Evolutionary conservation across 768 basidiomycete species (phyloP).

Genomic region (Mycena maculata): DNA sequence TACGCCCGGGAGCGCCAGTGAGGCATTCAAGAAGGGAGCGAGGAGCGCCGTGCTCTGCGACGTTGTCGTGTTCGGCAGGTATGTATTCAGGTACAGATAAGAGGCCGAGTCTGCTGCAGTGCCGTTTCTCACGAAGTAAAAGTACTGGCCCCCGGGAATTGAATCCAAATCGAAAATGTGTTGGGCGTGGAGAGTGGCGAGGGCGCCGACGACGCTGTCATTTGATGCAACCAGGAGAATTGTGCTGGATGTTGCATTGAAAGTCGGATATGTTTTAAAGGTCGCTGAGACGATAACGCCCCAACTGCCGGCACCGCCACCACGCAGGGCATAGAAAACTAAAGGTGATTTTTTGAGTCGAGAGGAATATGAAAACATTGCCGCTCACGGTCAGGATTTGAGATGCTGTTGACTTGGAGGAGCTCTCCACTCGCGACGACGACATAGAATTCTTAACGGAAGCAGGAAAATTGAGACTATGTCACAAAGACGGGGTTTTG

Average conservation of each 20-base stretch:
- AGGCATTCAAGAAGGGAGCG: conserved; percentile 37
- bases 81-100: conserved; percentile 38
- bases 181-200: conserved; percentile 44
- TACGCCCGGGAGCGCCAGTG: conserved; percentile 31
- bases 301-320: conserved; percentile 49
- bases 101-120: conserved; percentile 17
- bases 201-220: conserved; percentile 34
- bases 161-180: conserved; percentile 51
- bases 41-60: conserved; percentile 30
- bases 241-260: conserved; percentile 42
- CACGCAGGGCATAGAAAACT: conserved; percentile 42
- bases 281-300: conserved; percentile 52
- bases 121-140: conserved; percentile 30
- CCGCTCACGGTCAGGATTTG: conserved; percentile 38
- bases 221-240: conserved; percentile 33
- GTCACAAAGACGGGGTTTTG: too few relatives aligned
- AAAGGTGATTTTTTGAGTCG: neutral
- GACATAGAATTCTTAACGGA: conserved; percentile 38
- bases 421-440: conserved; percentile 44
- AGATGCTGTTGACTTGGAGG: conserved; percentile 38
- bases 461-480: too few relatives aligned
- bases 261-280: conserved; percentile 47
- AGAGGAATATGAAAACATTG: neutral
- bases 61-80: conserved; percentile 18
- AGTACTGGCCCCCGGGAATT: conserved; percentile 44